A percentile compares a stretch with the other conserved stretches of the same genome.
Evolutionary conservation across 2,329 filamentous ascomycete species (phyloP).

Genomic region (Graphilbum sp.): DNA sequence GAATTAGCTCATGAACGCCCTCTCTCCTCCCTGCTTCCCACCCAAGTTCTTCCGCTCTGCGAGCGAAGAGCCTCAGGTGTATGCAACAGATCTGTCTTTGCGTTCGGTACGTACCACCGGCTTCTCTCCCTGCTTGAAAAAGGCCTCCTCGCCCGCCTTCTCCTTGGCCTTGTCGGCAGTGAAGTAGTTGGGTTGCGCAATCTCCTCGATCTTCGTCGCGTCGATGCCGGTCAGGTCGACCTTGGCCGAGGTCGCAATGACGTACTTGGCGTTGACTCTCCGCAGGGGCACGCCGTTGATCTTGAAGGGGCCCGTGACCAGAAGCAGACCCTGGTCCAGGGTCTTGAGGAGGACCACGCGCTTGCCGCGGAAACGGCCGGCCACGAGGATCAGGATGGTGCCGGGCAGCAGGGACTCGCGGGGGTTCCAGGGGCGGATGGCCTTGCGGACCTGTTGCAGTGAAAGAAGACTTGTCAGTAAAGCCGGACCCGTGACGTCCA

Average conservation of each 20-base stretch:
- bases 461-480: slow-evolving; percentile 14
- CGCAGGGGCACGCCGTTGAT: slow-evolving; percentile 98
- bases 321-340: slow-evolving; percentile 92
- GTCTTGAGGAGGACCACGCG: slow-evolving; percentile 97
- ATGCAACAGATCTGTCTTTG: no score
- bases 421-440: slow-evolving; percentile 71
- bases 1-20: slow-evolving; percentile 25
- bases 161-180: slow-evolving; percentile 85
- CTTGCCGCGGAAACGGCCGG: slow-evolving; percentile 99
- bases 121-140: slow-evolving; percentile 99
- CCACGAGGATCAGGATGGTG: slow-evolving; percentile 95
- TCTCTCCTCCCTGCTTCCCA: no score
- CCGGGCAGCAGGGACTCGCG: slow-evolving; percentile 85
- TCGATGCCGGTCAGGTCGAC: slow-evolving; percentile 77
- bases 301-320: slow-evolving; percentile 99
- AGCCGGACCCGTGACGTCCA: no score
- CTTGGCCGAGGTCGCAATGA: slow-evolving; percentile 78
- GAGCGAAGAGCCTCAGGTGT: no score
- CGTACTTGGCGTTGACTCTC: slow-evolving; percentile 84
- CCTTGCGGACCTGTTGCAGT: slow-evolving; percentile 70
- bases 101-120: slow-evolving; percentile 54
- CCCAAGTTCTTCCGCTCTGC: no score
- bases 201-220: slow-evolving; percentile 72
- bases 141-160: slow-evolving; percentile 94
- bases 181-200: slow-evolving; percentile 77